Evolutionary conservation across 1,284 basidiomycete genomes (phyloP).

Genomic region (Ceratobasidium sp.): DNA sequence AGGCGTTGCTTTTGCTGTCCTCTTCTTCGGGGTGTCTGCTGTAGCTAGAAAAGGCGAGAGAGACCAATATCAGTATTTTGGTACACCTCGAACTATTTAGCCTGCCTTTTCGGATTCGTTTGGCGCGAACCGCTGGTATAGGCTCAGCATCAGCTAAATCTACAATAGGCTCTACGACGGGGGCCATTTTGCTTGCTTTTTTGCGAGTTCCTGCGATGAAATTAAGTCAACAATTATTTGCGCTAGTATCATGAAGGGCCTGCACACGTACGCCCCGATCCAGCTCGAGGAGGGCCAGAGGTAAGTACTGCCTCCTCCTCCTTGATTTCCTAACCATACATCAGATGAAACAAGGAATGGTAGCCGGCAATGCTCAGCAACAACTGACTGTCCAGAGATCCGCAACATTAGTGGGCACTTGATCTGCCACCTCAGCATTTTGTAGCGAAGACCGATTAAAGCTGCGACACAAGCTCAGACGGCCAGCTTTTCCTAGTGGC

Average conservation of each 20-base stretch:
- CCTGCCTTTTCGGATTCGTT: not conserved
- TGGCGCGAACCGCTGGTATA: not conserved
- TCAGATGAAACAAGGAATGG: not conserved
- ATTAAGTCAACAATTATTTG: too few relatives aligned
- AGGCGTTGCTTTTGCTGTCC: not conserved
- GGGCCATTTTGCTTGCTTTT: not conserved
- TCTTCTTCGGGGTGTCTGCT: not conserved
- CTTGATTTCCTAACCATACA: slow-evolving; percentile 24
- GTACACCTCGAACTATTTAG: not conserved
- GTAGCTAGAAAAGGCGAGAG: not conserved
- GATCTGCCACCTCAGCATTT: not conserved
- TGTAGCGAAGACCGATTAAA: not conserved
- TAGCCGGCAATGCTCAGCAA: not conserved
- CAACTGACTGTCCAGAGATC: slow-evolving; percentile 30
- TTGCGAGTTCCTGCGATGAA: not conserved
- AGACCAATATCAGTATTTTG: not conserved
- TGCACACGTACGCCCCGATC: too few relatives aligned
- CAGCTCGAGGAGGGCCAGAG: too few relatives aligned
- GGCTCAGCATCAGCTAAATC: not conserved
- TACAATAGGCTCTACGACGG: not conserved
- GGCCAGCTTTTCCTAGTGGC: not conserved
- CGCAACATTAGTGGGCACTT: not conserved
- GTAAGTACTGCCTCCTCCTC: slow-evolving; percentile 21
- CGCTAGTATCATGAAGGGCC: too few relatives aligned
- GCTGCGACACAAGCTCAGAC: not conserved